Conservation (phyloP, 169 alveolate genomes). For the Plasmodium vivax region DNA sequence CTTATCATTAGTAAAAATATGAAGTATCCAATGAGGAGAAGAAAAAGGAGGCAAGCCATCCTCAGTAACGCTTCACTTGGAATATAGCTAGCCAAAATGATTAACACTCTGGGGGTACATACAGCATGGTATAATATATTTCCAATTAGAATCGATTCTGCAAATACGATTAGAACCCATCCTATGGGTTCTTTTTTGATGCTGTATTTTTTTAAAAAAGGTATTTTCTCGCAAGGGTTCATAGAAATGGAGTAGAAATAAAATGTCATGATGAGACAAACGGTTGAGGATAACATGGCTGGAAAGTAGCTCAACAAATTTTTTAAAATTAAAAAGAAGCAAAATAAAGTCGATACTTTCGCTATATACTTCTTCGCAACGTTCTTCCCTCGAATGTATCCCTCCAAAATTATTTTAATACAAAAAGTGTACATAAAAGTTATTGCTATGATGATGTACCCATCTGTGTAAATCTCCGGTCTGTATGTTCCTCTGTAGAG, state of each 20-base stretch:
- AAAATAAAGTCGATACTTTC: conserved; percentile 42
- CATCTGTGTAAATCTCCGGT: conserved; percentile 50
- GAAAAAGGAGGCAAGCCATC: conserved; percentile 6
- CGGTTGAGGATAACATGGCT: conserved; percentile 17
- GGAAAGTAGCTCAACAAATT: conserved; percentile 5
- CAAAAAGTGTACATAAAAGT: conserved; percentile 45
- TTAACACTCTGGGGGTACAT: conserved; percentile 12
- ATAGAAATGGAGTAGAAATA: conserved; percentile 60
- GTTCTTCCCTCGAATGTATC: conserved; percentile 33
- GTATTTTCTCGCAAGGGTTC: conserved; percentile 33
- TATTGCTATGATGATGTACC: conserved; percentile 16
- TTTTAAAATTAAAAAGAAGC: conserved; percentile 45
- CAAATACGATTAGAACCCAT: conserved; percentile 58
- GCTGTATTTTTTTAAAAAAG: background rate
- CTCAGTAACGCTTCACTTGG: background rate
- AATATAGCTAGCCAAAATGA: background rate
- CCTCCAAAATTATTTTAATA: conserved; percentile 21
- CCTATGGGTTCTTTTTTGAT: conserved; percentile 68
- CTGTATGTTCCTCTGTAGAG: conserved; percentile 26
- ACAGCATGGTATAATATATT: conserved; percentile 46
- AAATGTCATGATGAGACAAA: conserved; percentile 47
- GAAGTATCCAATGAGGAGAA: conserved; percentile 11
- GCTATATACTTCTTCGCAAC: conserved; percentile 55
- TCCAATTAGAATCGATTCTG: conserved; percentile 47
- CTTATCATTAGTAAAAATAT: conserved; percentile 69